Base-by-base conservation (phyloP, 495 filamentous ascomycete species). In the Tuber umbilicatum region DNA sequence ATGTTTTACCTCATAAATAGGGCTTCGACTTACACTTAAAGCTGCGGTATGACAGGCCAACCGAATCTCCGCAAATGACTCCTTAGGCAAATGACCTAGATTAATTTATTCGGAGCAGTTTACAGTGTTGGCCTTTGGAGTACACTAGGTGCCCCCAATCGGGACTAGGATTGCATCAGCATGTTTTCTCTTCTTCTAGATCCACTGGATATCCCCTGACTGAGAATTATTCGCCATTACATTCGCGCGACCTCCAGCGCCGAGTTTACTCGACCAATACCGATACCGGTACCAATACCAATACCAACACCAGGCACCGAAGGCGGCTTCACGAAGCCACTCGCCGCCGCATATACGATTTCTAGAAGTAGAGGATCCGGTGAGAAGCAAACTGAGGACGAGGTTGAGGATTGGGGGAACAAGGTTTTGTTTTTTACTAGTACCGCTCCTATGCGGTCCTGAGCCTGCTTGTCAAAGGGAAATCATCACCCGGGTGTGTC, bases 41-140 rank as follows among this genome's bases (percentile, higher is more conserved):
- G 87, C 87, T 12, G 77, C 83, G 7, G n/a, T n/a, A n/a, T n/a
- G n/a, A n/a, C n/a, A 83, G 84, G 12, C 82, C 86, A 85, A 82
- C 85, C 83, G 83, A 85, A 83, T 80, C 79, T 82, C 70, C 84
- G 78, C 76, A 80, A 69, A 80, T 43, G 82, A 81, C 87, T 21
- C 91, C 91, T 82, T 87, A 84, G 2, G 68, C 86, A 35, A 83
- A 84, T 39, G 92, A 96, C 74, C 84, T 94, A 3, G 86, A 94
- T 80, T 95, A 93, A 93, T 93, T 96, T 83, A 89, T 89, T 69
- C 88, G 89, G 72, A 93, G 90, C 77, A 88, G 89, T 23, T 10
- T 97, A 95, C 82, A 93, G 94, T 77, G 81, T 93, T 38, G 88
- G 89, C 0, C 81, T 94, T 2, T 89, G 89, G 76, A n/a, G n/a